These are phyloP conservation scores for Podospora pseudopauciseta DNA, from an alignment of 495 filamentous ascomycete species.

Conservation along the genomic window DNA sequence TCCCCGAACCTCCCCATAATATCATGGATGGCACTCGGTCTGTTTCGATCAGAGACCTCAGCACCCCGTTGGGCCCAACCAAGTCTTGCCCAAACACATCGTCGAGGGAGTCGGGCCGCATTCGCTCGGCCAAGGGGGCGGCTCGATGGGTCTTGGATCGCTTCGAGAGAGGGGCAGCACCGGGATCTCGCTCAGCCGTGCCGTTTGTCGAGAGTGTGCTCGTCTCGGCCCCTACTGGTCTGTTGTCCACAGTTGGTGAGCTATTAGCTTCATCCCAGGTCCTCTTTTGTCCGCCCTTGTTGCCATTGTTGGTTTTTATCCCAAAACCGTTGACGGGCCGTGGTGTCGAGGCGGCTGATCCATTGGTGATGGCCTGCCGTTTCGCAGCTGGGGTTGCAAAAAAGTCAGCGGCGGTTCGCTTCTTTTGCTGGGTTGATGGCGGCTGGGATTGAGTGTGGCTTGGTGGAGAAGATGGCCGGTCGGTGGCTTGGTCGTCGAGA, in stretches of 20 bases:
- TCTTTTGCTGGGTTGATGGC: slow-evolving; percentile 38
- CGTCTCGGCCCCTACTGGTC: neutral
- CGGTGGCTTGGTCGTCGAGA: slow-evolving; percentile 25
- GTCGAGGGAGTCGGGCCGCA: slow-evolving; percentile 80
- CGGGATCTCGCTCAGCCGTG: neutral
- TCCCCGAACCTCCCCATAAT: slow-evolving; percentile 87
- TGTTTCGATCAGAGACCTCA: slow-evolving; percentile 85
- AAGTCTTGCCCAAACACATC: slow-evolving; percentile 90
- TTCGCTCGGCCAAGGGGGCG: slow-evolving; percentile 86
- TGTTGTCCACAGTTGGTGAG: neutral
- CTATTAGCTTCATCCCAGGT: slow-evolving; percentile 40
- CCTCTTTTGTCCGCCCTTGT: slow-evolving; percentile 34
- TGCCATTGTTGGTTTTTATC: neutral
- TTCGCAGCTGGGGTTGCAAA: slow-evolving; percentile 71
- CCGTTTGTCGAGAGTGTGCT: slow-evolving; percentile 12
- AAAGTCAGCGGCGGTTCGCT: slow-evolving; percentile 61
- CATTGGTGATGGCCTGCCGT: slow-evolving; percentile 37
- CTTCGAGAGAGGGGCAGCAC: slow-evolving; percentile 44
- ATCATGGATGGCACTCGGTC: slow-evolving; percentile 92
- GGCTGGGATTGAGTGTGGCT: slow-evolving; percentile 18
- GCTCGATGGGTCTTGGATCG: slow-evolving; percentile 63
- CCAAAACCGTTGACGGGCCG: slow-evolving; percentile 24
- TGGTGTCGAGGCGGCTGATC: slow-evolving; percentile 23
- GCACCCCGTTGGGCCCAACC: slow-evolving; percentile 75
- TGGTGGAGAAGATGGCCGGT: slow-evolving; percentile 21